Evolutionary conservation across 768 basidiomycete genomes (phyloP).

Genomic region (Termitomyces sp.): DNA sequence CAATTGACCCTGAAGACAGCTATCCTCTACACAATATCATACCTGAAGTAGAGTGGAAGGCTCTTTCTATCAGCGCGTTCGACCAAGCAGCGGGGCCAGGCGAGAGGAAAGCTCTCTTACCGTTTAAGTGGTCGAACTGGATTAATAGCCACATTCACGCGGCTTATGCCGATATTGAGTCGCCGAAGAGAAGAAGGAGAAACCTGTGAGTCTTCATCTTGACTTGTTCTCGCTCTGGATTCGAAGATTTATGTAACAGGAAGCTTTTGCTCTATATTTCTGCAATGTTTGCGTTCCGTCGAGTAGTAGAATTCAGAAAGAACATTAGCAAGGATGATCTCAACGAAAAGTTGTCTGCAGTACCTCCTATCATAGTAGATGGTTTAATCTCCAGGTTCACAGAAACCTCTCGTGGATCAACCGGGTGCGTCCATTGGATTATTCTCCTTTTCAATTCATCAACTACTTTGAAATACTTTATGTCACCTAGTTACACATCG

Average conservation of each 20-base stretch:
- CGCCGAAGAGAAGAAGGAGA: conserved; percentile 51
- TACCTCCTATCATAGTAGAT: conserved; percentile 66
- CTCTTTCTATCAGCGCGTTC: conserved; percentile 52
- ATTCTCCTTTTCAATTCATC: background rate
- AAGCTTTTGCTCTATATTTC: conserved; percentile 80
- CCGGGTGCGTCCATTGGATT: conserved; percentile 33
- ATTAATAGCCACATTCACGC: conserved; percentile 56
- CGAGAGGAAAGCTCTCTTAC: conserved; percentile 51
- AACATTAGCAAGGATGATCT: conserved; percentile 44
- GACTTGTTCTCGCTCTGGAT: background rate
- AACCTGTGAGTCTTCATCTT: conserved; percentile 49
- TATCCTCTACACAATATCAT: conserved; percentile 75
- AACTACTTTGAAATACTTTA: background rate
- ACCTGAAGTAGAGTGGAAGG: conserved; percentile 74
- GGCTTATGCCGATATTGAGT: conserved; percentile 29
- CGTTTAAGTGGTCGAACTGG: conserved; percentile 63
- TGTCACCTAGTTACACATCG: conserved; percentile 33
- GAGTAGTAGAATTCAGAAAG: conserved; percentile 32
- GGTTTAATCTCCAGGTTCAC: conserved; percentile 76
- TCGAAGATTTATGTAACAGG: conserved; percentile 27
- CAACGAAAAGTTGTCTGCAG: conserved; percentile 46
- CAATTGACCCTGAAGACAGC: conserved; percentile 64
- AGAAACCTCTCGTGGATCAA: conserved; percentile 63
- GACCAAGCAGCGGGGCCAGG: conserved; percentile 41
- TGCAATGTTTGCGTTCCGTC: conserved; percentile 69